Percentiles rank a stretch among this genome's conserved stretches.
These are phyloP conservation scores for Citrus trifoliata DNA, from an alignment of 345 rosid genomes.

Conservation along the genomic window DNA sequence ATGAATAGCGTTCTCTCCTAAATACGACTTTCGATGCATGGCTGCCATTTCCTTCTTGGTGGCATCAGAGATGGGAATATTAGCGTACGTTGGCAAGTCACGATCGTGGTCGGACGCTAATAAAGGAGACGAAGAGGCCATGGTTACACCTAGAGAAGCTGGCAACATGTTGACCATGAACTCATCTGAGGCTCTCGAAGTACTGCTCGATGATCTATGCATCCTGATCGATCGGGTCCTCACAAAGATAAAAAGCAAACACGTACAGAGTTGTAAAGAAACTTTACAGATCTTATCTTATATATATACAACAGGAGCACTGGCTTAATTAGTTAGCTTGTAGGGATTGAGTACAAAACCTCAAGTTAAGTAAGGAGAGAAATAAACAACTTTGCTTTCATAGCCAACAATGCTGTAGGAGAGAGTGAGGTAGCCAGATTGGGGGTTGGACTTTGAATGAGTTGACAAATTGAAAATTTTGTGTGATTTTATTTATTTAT, in stretches of 20 bases:
- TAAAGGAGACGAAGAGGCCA: background rate
- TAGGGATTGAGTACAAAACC: background rate
- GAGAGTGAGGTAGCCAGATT: too few species aligned
- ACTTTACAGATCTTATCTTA: too few species aligned
- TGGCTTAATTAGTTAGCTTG: too few species aligned
- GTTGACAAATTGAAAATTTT: background rate
- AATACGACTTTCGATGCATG: slow-evolving; percentile 16
- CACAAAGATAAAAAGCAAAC: too few species aligned
- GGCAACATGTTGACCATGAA: slow-evolving; percentile 33
- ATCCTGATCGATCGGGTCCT: slow-evolving; percentile 10
- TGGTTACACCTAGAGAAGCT: background rate
- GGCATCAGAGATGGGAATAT: slow-evolving; percentile 19
- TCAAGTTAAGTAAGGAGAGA: background rate
- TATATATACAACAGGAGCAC: too few species aligned
- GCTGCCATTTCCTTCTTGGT: slow-evolving; percentile 42
- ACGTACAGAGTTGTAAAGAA: too few species aligned
- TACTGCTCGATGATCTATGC: slow-evolving; percentile 40
- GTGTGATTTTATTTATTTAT: background rate
- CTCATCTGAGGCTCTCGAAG: slow-evolving; percentile 43
- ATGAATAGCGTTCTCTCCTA: slow-evolving; percentile 45
- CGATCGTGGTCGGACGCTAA: too few species aligned
- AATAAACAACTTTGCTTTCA: slow-evolving; percentile 13
- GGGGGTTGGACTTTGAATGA: background rate
- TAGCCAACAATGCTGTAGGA: background rate
- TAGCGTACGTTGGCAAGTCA: slow-evolving; percentile 22